A percentile compares a stretch with the other conserved stretches of the same genome.
Conservation (phyloP, 1,284 basidiomycete genomes). For the Cryptococcus sp. region DNA sequence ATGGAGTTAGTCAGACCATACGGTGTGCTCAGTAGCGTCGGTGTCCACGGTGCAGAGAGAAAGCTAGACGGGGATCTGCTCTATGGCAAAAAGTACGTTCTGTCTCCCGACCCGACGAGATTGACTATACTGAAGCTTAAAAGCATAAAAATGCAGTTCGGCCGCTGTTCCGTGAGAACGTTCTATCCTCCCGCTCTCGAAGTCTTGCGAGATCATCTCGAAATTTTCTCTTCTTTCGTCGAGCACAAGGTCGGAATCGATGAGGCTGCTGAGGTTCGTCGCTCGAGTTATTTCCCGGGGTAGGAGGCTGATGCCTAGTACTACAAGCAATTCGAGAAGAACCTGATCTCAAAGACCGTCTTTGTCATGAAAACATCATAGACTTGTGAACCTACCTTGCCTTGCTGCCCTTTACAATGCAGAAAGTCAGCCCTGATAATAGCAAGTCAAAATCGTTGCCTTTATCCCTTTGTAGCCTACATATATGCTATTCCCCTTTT, state of each 20-base stretch:
- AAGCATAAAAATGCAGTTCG: constrained; percentile 48
- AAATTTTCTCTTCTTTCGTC: constrained; percentile 42
- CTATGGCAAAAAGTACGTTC: constrained; percentile 67
- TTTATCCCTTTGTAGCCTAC: too few species aligned
- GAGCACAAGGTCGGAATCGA: constrained; percentile 37
- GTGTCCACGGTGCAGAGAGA: constrained; percentile 52
- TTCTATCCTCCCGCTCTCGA: constrained; percentile 71
- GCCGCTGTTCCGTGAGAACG: constrained; percentile 76
- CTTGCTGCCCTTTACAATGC: too few species aligned
- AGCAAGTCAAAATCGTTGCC: too few species aligned
- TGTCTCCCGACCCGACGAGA: background rate
- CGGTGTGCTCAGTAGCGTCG: constrained; percentile 73
- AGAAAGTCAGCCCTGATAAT: too few species aligned
- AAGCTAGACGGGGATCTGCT: constrained; percentile 51
- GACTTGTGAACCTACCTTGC: background rate
- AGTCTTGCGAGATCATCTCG: constrained; percentile 52
- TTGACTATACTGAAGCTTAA: background rate
- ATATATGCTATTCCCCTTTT: too few species aligned
- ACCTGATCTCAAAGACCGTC: constrained; percentile 45
- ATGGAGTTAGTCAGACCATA: constrained; percentile 74
- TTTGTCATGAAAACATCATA: constrained; percentile 24
- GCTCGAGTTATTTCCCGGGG: background rate
- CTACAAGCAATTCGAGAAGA: constrained; percentile 43
- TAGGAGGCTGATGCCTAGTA: constrained; percentile 19
- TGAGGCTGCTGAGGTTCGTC: constrained; percentile 36